phyloP scores from a whole-genome alignment of 2,329 filamentous ascomycete genomes.

The Ilyonectria mors-panacis region DNA sequence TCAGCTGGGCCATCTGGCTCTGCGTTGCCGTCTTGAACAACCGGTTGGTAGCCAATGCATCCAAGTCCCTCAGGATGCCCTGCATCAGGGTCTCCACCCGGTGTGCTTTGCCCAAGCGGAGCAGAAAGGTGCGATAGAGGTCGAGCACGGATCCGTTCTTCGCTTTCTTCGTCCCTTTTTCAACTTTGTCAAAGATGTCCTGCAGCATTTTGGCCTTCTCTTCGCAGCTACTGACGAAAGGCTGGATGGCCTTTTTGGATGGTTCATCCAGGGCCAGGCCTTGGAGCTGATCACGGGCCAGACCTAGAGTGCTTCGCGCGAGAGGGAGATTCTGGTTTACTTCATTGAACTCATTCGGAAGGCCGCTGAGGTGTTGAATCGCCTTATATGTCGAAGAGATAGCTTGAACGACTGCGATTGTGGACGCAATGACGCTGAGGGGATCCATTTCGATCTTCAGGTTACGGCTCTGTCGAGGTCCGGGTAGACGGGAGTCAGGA shows the following conservation, averaged over 20 bases:
- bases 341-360: slow-evolving; percentile 14
- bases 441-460: slow-evolving; percentile 13
- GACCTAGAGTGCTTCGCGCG: slow-evolving; percentile 1
- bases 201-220: slow-evolving; percentile 10
- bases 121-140: slow-evolving; percentile 4
- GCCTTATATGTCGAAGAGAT: slow-evolving; percentile 10
- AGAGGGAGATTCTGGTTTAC: slow-evolving; percentile 14
- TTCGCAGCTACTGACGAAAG: slow-evolving; percentile 4
- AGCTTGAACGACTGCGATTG: slow-evolving; percentile 4
- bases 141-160: slow-evolving; percentile 4
- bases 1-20: slow-evolving; percentile 13
- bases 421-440: slow-evolving; percentile 1
- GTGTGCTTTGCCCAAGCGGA: slow-evolving; percentile 9
- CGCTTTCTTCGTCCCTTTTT: not conserved
- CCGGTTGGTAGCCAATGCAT: slow-evolving; percentile 22
- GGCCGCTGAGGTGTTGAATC: slow-evolving; percentile 2
- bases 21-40: slow-evolving; percentile 19
- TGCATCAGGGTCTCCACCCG: slow-evolving; percentile 22
- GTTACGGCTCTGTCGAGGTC: not conserved
- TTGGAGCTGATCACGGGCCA: not conserved
- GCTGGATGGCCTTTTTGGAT: not conserved
- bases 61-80: slow-evolving; percentile 13
- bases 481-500: not conserved
- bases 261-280: not conserved
- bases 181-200: slow-evolving; percentile 11